Evolutionary conservation across 2,329 filamentous ascomycete species (phyloP).

Genomic region (Pseudocercospora pini-densiflorae): DNA sequence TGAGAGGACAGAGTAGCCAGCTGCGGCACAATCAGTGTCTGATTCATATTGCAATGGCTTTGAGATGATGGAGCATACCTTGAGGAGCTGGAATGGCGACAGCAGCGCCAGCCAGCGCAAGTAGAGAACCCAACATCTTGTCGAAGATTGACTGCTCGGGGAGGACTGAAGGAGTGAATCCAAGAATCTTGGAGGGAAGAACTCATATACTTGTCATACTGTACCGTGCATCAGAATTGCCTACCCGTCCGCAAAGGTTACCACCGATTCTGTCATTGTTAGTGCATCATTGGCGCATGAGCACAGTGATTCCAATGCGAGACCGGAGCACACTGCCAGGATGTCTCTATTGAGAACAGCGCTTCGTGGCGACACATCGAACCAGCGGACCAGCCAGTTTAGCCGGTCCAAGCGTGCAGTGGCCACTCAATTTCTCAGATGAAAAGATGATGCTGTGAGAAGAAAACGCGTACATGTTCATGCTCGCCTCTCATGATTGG

Average conservation of each 20-base stretch:
- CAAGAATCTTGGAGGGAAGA: neutral
- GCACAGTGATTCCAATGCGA: slow-evolving; percentile 5
- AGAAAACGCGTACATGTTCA: neutral
- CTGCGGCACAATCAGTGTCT: slow-evolving; percentile 1
- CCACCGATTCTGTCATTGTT: neutral
- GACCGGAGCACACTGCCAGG: neutral
- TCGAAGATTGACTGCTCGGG: slow-evolving; percentile 4
- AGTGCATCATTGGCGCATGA: neutral
- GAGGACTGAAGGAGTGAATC: neutral
- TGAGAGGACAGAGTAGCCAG: neutral
- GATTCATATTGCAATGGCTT: neutral
- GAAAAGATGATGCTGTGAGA: neutral
- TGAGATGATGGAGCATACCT: neutral
- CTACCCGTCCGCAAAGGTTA: neutral
- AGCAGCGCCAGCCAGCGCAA: slow-evolving; percentile 18
- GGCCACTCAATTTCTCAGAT: too few relatives aligned
- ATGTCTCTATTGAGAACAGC: neutral
- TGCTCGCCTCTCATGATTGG: neutral
- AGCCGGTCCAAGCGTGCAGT: too few relatives aligned
- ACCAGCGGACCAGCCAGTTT: neutral
- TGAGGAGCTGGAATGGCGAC: slow-evolving; percentile 22
- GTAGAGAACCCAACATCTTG: slow-evolving; percentile 18
- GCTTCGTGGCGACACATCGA: neutral
- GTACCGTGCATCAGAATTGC: neutral
- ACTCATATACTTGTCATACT: neutral